Base-by-base conservation (phyloP, 257 asterid genomes). In the Solanum peruvianum region DNA sequence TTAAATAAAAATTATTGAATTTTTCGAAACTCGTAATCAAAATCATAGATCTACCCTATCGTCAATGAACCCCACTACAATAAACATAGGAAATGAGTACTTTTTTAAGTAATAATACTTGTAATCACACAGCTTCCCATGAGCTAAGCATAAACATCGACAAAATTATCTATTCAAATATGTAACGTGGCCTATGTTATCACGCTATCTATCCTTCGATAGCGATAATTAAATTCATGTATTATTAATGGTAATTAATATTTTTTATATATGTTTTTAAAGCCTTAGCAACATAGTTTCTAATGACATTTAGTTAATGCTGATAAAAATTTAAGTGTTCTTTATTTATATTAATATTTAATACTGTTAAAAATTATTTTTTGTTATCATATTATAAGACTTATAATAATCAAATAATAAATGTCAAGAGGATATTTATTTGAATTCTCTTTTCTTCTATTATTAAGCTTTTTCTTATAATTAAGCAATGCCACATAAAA, bases 361-460 rank as follows among this genome's bases (percentile, higher is more conserved):
- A 37, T 37, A 6, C 7, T 6, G 7, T 1, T 37, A 37, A 37
- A 37, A 37, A 6, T 37, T 37, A 35, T 37, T 37, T 37, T 37
- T 1, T 6, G 1, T 37, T 37, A 0, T 5, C 1, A 7, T 37
- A 0, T 37, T 37, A 5, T 37, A 37, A 37, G 39, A 0, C 7
- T 37, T 37, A 56, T 18, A 18, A 56, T 56, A n/a, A 56, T 56
- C 25, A 1, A 56, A 18, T 56, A 56, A 18, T 56, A 56, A 56
- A 18, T 56, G 64, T 56, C 64, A 56, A 56, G 64, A 56, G 11
- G 25, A 56, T 56, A 56, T 56, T 56, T 56, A 9, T 56, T 56
- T 56, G n/a, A 56, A 56, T 56, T 56, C n/a, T n/a, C 8, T 12
- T 12, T 42, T 25, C 13, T 77, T n/a, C 23, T 13, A 44, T 44